These are phyloP conservation scores for Apiosordaria backusii DNA, from an alignment of 495 filamentous ascomycete species.

Conservation along the genomic window DNA sequence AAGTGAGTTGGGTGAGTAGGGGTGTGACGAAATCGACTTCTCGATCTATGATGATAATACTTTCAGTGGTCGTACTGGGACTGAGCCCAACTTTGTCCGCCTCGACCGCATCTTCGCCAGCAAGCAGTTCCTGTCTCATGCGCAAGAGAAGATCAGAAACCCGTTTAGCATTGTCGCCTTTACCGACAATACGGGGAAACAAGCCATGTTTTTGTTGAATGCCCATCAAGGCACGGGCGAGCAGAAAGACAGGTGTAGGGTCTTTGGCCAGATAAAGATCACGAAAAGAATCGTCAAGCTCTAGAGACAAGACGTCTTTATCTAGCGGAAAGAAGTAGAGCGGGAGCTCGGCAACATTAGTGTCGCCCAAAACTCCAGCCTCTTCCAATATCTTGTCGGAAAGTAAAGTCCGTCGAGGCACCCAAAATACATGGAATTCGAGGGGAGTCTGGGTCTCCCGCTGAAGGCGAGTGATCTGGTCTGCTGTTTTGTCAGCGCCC, in stretches of 20 bases:
- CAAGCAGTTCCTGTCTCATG: conserved; percentile 87
- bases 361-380: conserved; percentile 87
- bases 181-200: conserved; percentile 92
- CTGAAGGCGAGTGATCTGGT: conserved; percentile 86
- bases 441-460: conserved; percentile 80
- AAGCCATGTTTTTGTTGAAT: conserved; percentile 89
- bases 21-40: conserved; percentile 90
- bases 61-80: conserved; percentile 86
- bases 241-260: conserved; percentile 79
- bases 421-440: conserved; percentile 93
- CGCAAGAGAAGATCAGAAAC: conserved; percentile 85
- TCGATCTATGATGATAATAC: conserved; percentile 89
- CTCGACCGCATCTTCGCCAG: conserved; percentile 66
- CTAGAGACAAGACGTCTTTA: conserved; percentile 84
- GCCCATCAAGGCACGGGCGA: conserved; percentile 91
- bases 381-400: conserved; percentile 91
- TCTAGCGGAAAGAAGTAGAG: conserved; percentile 89
- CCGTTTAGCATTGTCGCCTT: conserved; percentile 87
- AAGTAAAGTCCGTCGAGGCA: conserved; percentile 85
- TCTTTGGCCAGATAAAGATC: conserved; percentile 91
- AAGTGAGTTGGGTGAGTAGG: conserved; percentile 91
- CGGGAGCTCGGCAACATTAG: conserved; percentile 79
- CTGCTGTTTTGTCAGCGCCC: conserved; percentile 51
- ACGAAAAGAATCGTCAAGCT: conserved; percentile 79
- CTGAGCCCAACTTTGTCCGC: conserved; percentile 63